A percentile compares a stretch with the other conserved stretches of the same genome.
These are phyloP conservation scores for Torulaspora franciscae DNA, from an alignment of 805 yeast species.

Conservation along the genomic window DNA sequence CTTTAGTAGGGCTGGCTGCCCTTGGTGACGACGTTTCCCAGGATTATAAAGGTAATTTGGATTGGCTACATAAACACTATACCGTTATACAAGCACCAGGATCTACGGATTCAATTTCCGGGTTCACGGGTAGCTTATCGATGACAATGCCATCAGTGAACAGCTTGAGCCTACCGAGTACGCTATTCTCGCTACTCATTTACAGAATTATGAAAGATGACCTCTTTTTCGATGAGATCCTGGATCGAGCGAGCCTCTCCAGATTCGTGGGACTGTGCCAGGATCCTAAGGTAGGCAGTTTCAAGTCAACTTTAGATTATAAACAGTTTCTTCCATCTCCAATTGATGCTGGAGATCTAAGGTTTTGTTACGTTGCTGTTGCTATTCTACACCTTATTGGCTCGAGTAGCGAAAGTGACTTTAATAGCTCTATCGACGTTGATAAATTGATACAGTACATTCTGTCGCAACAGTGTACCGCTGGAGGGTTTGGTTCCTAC, in stretches of 20 bases:
- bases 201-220: slow-evolving; percentile 49
- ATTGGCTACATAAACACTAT: slow-evolving; percentile 27
- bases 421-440: slow-evolving; percentile 41
- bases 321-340: slow-evolving; percentile 30
- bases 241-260: slow-evolving; percentile 45
- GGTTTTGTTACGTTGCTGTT: slow-evolving; percentile 71
- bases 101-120: slow-evolving; percentile 20
- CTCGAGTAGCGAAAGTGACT: slow-evolving; percentile 22
- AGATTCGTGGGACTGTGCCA: slow-evolving; percentile 59
- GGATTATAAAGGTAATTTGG: slow-evolving; percentile 32
- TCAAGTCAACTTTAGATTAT: slow-evolving; percentile 42
- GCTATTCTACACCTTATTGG: slow-evolving; percentile 52
- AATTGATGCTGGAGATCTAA: slow-evolving; percentile 61
- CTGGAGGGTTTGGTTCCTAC: slow-evolving; percentile 67
- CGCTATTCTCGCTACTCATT: slow-evolving; percentile 63
- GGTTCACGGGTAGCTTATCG: slow-evolving; percentile 26
- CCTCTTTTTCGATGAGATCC: slow-evolving; percentile 34
- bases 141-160: slow-evolving; percentile 14
- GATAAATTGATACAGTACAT: slow-evolving; percentile 40
- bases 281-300: slow-evolving; percentile 49
- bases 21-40: slow-evolving; percentile 27
- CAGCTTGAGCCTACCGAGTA: slow-evolving; percentile 62
- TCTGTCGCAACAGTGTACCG: slow-evolving; percentile 36
- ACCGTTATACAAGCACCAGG: slow-evolving; percentile 33
- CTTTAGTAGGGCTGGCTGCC: slow-evolving; percentile 48